Evolutionary conservation across 1,284 basidiomycete genomes (phyloP), one percentile per base, ranked within the genome.

Genomic region (Irpex sp.): DNA sequence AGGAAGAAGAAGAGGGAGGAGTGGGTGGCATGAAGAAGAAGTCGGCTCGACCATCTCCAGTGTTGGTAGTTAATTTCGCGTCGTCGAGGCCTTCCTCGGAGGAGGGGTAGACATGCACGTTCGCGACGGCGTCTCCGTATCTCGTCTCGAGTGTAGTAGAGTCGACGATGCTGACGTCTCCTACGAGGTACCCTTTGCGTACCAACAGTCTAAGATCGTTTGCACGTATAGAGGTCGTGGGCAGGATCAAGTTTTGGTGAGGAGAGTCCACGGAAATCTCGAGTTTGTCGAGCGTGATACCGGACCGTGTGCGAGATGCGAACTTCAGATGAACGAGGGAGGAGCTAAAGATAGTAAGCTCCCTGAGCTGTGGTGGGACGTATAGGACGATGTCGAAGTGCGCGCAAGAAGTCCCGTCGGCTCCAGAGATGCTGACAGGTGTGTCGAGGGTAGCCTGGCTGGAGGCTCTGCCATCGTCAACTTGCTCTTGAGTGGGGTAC

Each of bases 121-220:
- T 80, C 45, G 80, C 67, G 51, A 77, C 68, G n/a, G 80, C 82
- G 65, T 80, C 75, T 16, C 83, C 82, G 39, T 77, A 75, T 70
- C 81, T 79, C 1, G 82, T 85, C 14, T 68, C 71, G 63, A 86
- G 72, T 16, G 67, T 67, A 4, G 80, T 77, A 61, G 69, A 71
- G 37, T 79, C 73, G 23, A 75, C 73, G 64, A 84, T 70, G 16
- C 80, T 72, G 49, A 80, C 76, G 57, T 82, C 79, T 21, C 85
- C 84, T n/a, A 83, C 81, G 58, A 86, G 77, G 79, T 82, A 86
- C n/a, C 84, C 84, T 54, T 78, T 73, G 64, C 68, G 76, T 5
- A 82, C 71, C 64, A 82, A 78, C 33, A 85, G 69, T n/a, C 67
- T 60, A 60, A 80, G 63, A n/a, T 71, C 63, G 21, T 75, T 71